These are phyloP conservation scores for Leersia perrieri DNA, from an alignment of 176 grass and related monocot genomes.

Conservation along the genomic window DNA sequence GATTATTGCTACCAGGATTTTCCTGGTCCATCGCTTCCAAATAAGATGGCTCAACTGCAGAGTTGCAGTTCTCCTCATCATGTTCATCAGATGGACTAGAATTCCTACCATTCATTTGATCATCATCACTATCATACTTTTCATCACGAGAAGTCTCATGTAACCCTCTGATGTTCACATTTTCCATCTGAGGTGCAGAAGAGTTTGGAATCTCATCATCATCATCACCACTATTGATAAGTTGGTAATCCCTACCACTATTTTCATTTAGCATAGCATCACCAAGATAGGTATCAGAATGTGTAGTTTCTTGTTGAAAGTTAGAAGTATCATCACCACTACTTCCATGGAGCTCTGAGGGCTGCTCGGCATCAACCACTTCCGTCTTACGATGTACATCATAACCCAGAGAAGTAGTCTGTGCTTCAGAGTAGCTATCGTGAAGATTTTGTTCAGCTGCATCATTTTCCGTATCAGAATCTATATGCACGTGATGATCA, in stretches of 20 bases:
- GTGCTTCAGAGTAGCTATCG: slow-evolving; percentile 33
- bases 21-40: slow-evolving; percentile 32
- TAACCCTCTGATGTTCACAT: slow-evolving; percentile 23
- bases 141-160: slow-evolving; percentile 30
- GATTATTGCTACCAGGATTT: slow-evolving; percentile 37
- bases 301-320: slow-evolving; percentile 41
- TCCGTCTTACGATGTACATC: slow-evolving; percentile 36
- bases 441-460: slow-evolving; percentile 39
- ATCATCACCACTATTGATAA: slow-evolving; percentile 42
- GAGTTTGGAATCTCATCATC: slow-evolving; percentile 39
- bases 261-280: slow-evolving; percentile 57
- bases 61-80: slow-evolving; percentile 41
- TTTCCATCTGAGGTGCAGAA: slow-evolving; percentile 30
- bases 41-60: slow-evolving; percentile 31
- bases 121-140: slow-evolving; percentile 41
- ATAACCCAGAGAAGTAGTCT: slow-evolving; percentile 24
- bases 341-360: slow-evolving; percentile 40
- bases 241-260: slow-evolving; percentile 39
- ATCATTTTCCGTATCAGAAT: slow-evolving; percentile 36
- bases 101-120: slow-evolving; percentile 46
- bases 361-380: slow-evolving; percentile 18
- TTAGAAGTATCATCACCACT: slow-evolving; percentile 42
- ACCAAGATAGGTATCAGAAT: slow-evolving; percentile 44
- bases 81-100: slow-evolving; percentile 28
- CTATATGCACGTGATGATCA: slow-evolving; percentile 23